These are phyloP conservation scores for Phytopythium delawarense DNA, from an alignment of 352 stramenopile species.

Conservation along the genomic window DNA sequence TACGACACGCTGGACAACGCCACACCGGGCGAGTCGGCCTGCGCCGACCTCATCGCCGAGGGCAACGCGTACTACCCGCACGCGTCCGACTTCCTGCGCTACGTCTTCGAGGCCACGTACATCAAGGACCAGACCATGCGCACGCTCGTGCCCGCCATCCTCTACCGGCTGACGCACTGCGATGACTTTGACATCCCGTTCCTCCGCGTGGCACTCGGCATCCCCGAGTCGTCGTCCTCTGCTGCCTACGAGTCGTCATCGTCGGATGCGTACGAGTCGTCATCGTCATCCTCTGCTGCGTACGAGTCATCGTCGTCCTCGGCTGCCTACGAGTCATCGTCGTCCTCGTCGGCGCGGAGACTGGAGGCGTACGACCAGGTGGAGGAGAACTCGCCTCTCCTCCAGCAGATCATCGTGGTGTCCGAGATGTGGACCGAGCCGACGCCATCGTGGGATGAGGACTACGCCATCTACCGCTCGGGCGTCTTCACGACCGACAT, in stretches of 20 bases:
- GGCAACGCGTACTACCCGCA: neutral
- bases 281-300: neutral
- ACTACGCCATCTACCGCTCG: constrained; percentile 1
- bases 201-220: neutral
- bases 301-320: neutral
- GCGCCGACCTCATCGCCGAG: constrained; percentile 1
- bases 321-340: neutral
- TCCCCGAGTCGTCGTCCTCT: neutral
- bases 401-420: constrained; percentile 20
- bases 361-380: constrained; percentile 9
- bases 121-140: constrained; percentile 5
- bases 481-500: constrained; percentile 9
- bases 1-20: constrained; percentile 3
- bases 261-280: too few species aligned
- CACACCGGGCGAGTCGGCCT: neutral
- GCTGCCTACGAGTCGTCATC: neutral
- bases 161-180: constrained; percentile 13
- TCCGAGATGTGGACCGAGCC: constrained; percentile 26
- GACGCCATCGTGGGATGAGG: constrained; percentile 10
- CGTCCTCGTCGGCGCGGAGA: neutral
- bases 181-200: constrained; percentile 10
- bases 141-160: constrained; percentile 10
- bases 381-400: constrained; percentile 10
- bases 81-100: neutral
- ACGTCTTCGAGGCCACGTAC: neutral